Base-by-base conservation (phyloP, 2,329 filamentous ascomycete species). In the Keithomyces neogunnii region DNA sequence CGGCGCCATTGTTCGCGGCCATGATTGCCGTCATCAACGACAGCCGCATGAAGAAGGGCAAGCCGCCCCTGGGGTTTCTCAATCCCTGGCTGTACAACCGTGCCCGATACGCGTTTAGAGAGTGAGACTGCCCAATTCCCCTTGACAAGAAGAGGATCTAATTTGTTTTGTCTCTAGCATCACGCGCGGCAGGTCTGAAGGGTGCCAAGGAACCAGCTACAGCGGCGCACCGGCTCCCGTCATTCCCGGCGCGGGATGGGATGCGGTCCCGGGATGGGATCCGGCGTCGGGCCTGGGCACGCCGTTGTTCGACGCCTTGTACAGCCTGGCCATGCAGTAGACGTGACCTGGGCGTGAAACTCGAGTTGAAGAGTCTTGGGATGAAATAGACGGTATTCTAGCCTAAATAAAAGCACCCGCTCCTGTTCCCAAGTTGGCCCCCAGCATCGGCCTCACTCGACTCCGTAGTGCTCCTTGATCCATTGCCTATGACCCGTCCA, bases 11-110 rank as follows among this genome's bases (percentile, higher is more conserved):
- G 0, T 76, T 85, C 47, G 82, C 84, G 0, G 76, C 75, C 11
- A 74, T 89, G 55, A 69, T 89, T 47, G 74, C 78, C 1, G 73
- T 86, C 38, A 64, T 89, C 48, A 88, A 88, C 60, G 80, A 83
- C 53, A 76, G 78, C 28, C 72, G 82, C 33, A 65, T 86, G 46
- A 68, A 74, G 13, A 68, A 69, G n/a, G 78, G 78, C 1, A 74
- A 75, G 60, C 63, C 74, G 5, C 60, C 69, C 0, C 65, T 85
- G 58, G 81, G 81, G 1, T 84, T 82, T 59, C 63, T 85, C 30
- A 84, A 84, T 62, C 80, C 81, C 1, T 81, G 77, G 75, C 65
- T 85, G 13, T 84, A 84, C 57, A 60, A 62, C 7, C 52, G 59
- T 29, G 66, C 63, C 1, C 46, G 55, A 4, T 35, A 49, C 8